These are phyloP conservation scores for Pezicula carpinea DNA, from an alignment of 2,329 filamentous ascomycete genomes.

Conservation along the genomic window DNA sequence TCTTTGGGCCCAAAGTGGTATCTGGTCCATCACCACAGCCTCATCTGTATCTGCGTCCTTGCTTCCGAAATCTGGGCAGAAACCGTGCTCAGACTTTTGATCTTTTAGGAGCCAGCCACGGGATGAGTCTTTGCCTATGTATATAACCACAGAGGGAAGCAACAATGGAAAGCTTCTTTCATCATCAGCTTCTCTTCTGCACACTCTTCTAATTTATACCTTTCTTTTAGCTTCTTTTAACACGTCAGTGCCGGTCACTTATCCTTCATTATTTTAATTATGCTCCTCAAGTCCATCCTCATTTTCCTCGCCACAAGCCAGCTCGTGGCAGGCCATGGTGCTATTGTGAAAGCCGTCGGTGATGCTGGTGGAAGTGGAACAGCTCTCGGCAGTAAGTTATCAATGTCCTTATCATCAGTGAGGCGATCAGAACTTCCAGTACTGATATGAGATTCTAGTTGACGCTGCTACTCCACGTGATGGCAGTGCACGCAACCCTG, in stretches of 20 bases:
- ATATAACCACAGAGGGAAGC: neutral
- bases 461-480: slow-evolving; percentile 55
- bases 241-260: slow-evolving; percentile 11
- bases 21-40: slow-evolving; percentile 2
- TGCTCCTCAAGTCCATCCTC: slow-evolving; percentile 40
- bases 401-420: neutral
- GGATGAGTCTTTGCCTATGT: neutral
- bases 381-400: slow-evolving; percentile 41
- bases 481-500: slow-evolving; percentile 54
- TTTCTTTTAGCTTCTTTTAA: slow-evolving; percentile 20
- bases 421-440: neutral
- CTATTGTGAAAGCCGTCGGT: slow-evolving; percentile 53
- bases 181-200: slow-evolving; percentile 5
- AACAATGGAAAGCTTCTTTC: neutral
- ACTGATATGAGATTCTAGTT: slow-evolving; percentile 34
- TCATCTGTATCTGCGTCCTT: slow-evolving; percentile 3
- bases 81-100: slow-evolving; percentile 1
- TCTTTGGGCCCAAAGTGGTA: neutral
- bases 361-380: slow-evolving; percentile 48
- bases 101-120: too few relatives aligned
- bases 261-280: slow-evolving; percentile 17
- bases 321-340: slow-evolving; percentile 55
- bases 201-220: slow-evolving; percentile 5
- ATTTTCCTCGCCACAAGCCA: slow-evolving; percentile 47
- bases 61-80: slow-evolving; percentile 10